These are phyloP conservation scores for Yamadazyma blattariae DNA, from an alignment of 1,139 yeast species.

Conservation along the genomic window DNA sequence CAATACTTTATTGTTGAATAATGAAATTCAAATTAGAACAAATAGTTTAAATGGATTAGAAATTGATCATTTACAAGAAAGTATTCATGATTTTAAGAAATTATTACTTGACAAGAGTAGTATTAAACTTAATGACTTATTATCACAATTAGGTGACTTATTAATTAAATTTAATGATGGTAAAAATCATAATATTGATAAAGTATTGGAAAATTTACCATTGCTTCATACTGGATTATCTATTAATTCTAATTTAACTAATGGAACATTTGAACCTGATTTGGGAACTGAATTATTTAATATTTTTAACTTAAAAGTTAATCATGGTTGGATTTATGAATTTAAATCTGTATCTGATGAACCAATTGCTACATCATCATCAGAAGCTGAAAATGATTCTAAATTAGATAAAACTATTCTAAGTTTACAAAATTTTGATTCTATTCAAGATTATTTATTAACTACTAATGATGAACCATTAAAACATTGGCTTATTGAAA, in stretches of 20 bases:
- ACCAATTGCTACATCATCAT: too few relatives aligned
- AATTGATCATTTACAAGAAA: slow-evolving; percentile 6
- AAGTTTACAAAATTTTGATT: slow-evolving; percentile 40
- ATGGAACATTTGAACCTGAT: slow-evolving; percentile 55
- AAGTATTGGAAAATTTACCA: slow-evolving; percentile 54
- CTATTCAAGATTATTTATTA: slow-evolving; percentile 41
- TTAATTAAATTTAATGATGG: slow-evolving; percentile 25
- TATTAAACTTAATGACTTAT: slow-evolving; percentile 29
- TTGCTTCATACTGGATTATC: slow-evolving; percentile 67
- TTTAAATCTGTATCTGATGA: not conserved
- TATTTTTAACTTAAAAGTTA: slow-evolving; percentile 38
- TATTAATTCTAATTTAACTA: slow-evolving; percentile 64
- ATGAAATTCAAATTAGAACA: slow-evolving; percentile 26
- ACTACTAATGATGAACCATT: slow-evolving; percentile 11
- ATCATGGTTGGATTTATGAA: slow-evolving; percentile 51
- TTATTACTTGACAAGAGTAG: slow-evolving; percentile 2
- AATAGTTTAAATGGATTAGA: slow-evolving; percentile 10
- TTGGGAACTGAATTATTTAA: slow-evolving; percentile 35
- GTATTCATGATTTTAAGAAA: slow-evolving; percentile 7
- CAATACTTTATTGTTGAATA: slow-evolving; percentile 59
- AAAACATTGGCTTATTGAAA: slow-evolving; percentile 43
- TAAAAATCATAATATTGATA: slow-evolving; percentile 24
- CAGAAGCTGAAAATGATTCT: not conserved
- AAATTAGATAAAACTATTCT: slow-evolving; percentile 16
- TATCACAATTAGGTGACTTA: slow-evolving; percentile 47